These are phyloP conservation scores for Parachaetomium inaequale DNA, from an alignment of 495 filamentous ascomycete species.

Conservation along the genomic window DNA sequence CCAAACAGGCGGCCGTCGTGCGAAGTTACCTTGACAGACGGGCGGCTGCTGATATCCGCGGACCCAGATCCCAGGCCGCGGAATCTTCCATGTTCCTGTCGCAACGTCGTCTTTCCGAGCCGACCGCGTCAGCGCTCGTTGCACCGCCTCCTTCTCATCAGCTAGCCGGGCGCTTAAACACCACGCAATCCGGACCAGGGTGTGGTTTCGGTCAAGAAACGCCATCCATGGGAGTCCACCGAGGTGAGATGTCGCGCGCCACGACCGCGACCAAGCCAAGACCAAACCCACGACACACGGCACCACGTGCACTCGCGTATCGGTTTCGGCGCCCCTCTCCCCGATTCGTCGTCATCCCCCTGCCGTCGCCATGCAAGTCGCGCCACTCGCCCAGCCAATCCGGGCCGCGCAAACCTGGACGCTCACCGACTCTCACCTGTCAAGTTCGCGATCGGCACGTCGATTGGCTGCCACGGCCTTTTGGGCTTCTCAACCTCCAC, in stretches of 20 bases:
- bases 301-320: slow-evolving; percentile 11
- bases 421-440: slow-evolving; percentile 7
- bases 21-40: neutral
- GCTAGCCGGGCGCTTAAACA: slow-evolving; percentile 11
- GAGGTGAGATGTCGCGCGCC: neutral
- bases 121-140: slow-evolving; percentile 11
- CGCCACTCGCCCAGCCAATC: slow-evolving; percentile 4
- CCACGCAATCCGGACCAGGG: neutral
- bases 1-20: neutral
- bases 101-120: neutral
- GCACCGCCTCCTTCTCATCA: slow-evolving; percentile 9
- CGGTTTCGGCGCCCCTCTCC: neutral
- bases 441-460: slow-evolving; percentile 15
- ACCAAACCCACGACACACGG: neutral
- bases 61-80: neutral
- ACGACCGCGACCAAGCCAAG: neutral
- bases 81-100: neutral
- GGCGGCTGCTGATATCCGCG: neutral
- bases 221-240: no score
- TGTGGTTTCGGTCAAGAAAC: neutral
- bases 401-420: neutral
- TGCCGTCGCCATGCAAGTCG: slow-evolving; percentile 14
- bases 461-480: slow-evolving; percentile 16
- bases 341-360: slow-evolving; percentile 8
- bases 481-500: neutral